Evolutionary conservation across 1,284 basidiomycete genomes (phyloP), one percentile per base, ranked within the genome.

Genomic region (Stereum hirsutum): DNA sequence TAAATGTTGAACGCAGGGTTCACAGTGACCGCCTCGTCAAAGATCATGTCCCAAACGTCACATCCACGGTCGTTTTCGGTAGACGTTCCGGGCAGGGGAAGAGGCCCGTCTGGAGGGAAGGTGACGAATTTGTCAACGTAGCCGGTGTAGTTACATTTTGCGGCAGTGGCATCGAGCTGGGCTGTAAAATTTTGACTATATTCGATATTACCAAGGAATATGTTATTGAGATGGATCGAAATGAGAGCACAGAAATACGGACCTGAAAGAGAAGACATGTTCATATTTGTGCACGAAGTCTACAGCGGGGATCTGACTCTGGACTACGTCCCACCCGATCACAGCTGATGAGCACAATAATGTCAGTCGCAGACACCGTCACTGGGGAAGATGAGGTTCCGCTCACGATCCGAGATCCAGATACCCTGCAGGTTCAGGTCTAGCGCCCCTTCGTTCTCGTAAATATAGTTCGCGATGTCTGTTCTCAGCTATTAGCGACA

Each of bases 1-100:
- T 88, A 88, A 6, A 84, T 69, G 54, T 89, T 70, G 62, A 88
- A 89, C 2, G 80, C 85, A 0, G 83, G 84, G 55, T 89, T 86
- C 48, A 81, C 61, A 2, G 59, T 46, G 20, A 84, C 50, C 0
- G 81, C 76, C 0, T 70, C 77, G 14, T 74, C 56, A 52, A 81
- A 77, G 38, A 85, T 78, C 31, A 65, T 59, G 32, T 74, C 67
- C 79, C 81, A 85, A 2, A 86, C 53, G 53, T 84, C 78, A 52
- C 86, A 89, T 4, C 70, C 75, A 25, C 51, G 57, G 37, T 70
- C 67, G 2, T 52, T 57, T 14, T 64, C 58, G 0, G 60, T 63
- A 1, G 70, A 71, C 20, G 59, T 0, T 75, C 64, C 51, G 79
- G 80, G 44, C 19, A 45, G 32, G 6, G 42, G 42, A 14, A 43